Base-by-base conservation (phyloP, 2,329 filamentous ascomycete species). In the Triangularia verruculosa region DNA sequence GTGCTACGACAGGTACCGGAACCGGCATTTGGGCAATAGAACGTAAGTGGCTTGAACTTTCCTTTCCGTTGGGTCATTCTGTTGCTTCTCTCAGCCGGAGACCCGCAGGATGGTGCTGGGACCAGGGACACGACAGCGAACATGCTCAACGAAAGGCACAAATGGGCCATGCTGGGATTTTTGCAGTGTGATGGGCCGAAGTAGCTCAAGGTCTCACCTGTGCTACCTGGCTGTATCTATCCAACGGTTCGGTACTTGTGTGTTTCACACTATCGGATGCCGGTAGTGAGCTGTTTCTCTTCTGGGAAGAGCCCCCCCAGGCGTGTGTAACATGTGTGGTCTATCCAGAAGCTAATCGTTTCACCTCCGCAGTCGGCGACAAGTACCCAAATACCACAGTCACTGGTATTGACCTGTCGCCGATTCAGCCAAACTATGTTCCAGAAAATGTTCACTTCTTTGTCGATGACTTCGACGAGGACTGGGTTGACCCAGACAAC, bases 1-100 rank as follows among this genome's bases (percentile, higher is more conserved):
- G 59, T 57, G 43, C 57, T 43, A 63, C 58, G 12, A 63, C 60
- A 82, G 80, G 80, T 20, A 83, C 81, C 4, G 82, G 82, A 11
- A 83, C 81, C 9, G 82, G 82, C 2, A 79, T 78, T 63, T 84
- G 82, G 82, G 79, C 78, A 53, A 76, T 82, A 54, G 78, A 83
- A 66, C 70, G 81, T 83, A 72, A 76, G 81, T 77, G 54, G 20
- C 57, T 39, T 70, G 32, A 66, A 17, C 13, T 66, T 65, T 64
- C 55, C 47, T 62, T 62, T 32, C 53, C 59, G 34, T 62, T 58
- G 60, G 62, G 62, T 52, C 20, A 24, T 25, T 8, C 28, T 57
- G n/a, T 57, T 34, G 15, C 61, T 66, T 63, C 69, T 63, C n/a
- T 0, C 4, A 17, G 15, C 15, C 61, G 61, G 53, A 22, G 52